Base-by-base conservation (phyloP, 306 rosid species). In the Inga leiocalycina region DNA sequence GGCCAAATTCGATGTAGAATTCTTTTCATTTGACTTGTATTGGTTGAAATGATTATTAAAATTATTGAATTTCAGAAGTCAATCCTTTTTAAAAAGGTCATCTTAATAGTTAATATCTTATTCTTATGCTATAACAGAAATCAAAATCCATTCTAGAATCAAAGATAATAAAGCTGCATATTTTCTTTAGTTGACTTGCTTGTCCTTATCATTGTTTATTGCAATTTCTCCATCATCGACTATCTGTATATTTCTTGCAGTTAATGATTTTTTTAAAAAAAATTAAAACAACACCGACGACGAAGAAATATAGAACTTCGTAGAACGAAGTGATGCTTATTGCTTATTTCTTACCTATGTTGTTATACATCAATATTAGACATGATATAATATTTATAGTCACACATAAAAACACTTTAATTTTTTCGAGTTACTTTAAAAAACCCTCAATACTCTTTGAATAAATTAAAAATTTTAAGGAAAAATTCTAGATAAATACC, bases 21-120 rank as follows among this genome's bases (percentile, higher is more conserved):
- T n/a, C 39, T 71, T 71, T 52, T 46, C 41, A 24, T 24, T 72
- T 72, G 61, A 72, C 76, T 72, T 46, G 9, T n/a, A 27, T 46
- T 17, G 57, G 22, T 72, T 72, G 12, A 72, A 6, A 27, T 72
- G 35, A 39, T 69, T 69, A 20, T 59, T 59, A n/a, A 69, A 37
- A 69, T 69, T 10, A 69, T 22, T 71, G 76, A 46, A 46, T 2
- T 46, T 46, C 14, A 24, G 19, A 24, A 12, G 59, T 72, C 59
- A 45, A 27, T 7, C 3, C 12, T 71, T 71, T 37, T 71, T 19
- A 41, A 22, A 70, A 70, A 20, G 11, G 52, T 41, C 17, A 6
- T 70, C 46, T 37, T 39, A 39, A 35, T 35, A 35, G 37, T 4
- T 0, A 39, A 43, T 43, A 43, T 43, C 8, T 43, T 43, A 43